These are phyloP conservation scores for Arabis hirsuta DNA, from an alignment of 345 rosid species.

Conservation along the genomic window DNA sequence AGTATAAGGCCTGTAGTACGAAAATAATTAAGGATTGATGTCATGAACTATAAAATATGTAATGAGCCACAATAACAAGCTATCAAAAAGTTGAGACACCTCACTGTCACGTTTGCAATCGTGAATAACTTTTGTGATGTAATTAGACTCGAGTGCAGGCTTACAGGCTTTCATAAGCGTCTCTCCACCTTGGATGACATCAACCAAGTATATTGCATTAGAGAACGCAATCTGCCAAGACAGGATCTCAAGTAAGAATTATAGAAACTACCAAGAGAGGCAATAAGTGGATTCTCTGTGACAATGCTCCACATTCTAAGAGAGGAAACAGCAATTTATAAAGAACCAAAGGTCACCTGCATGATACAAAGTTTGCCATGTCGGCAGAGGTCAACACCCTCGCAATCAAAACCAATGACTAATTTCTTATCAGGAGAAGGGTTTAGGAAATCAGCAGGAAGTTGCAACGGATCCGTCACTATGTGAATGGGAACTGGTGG, in stretches of 20 bases:
- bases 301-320: not conserved
- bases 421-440: slow-evolving; percentile 65
- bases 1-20: slow-evolving; percentile 73
- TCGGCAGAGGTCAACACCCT: slow-evolving; percentile 89
- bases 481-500: slow-evolving; percentile 64
- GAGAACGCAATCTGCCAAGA: slow-evolving; percentile 89
- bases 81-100: slow-evolving; percentile 59
- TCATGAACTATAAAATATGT: slow-evolving; percentile 24
- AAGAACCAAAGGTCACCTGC: slow-evolving; percentile 61
- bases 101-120: slow-evolving; percentile 99
- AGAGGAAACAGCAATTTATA: not conserved
- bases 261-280: not conserved
- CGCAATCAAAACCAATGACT: slow-evolving; percentile 90
- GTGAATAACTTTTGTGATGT: slow-evolving; percentile 93
- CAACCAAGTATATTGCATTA: slow-evolving; percentile 87
- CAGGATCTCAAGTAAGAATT: slow-evolving; percentile 19
- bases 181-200: slow-evolving; percentile 78
- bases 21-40: slow-evolving; percentile 16
- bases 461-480: slow-evolving; percentile 72
- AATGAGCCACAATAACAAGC: slow-evolving; percentile 28
- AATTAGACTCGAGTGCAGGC: slow-evolving; percentile 92
- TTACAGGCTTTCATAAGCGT: slow-evolving; percentile 78
- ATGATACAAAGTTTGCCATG: slow-evolving; percentile 83
- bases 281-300: too few species aligned
- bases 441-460: slow-evolving; percentile 76